Evolutionary conservation across 495 filamentous ascomycete species (phyloP), one percentile per base, ranked within the genome.

Genomic region (Penicillium arizonense): DNA sequence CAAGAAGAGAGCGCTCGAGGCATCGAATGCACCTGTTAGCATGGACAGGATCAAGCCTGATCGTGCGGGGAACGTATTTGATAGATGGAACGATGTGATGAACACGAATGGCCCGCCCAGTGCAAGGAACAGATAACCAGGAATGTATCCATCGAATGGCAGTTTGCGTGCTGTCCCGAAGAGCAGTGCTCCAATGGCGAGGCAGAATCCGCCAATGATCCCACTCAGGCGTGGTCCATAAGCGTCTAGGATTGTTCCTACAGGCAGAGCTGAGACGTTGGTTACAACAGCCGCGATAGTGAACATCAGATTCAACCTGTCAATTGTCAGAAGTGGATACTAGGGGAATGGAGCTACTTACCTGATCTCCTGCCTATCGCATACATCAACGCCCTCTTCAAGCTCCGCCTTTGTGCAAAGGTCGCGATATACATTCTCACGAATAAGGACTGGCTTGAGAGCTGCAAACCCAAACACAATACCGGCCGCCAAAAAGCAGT

Each of bases 81-180:
- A 91, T n/a, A 96, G 79, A 56, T 96, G 92, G 72, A 96, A 96
- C 3, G 86, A 90, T 12, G 88, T 84, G 52, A 96, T 96, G 73
- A 93, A 96, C 23, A 91, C 82, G 61, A 96, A 96, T 23, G 91
- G 90, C 0, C 91, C 91, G 23, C 90, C 92, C 10, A 96, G 72
- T 0, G 91, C 88, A 4, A 96, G 76, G 47, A 92, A 83, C 7
- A 94, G 74, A 63, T 96, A 96, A 12, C 88, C 89, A 9, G 82
- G 77, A 6, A 91, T 83, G 64, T 91, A 90, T 5, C 75, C 87
- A 68, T 94, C 89, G 45, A 87, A 82, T 7, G 86, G 66, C 5
- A 84, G 64, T 30, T 79, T 62, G 28, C 62, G 56, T 23, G 88
- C 89, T 51, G 89, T 86, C 3, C 84, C 86, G 68, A 96, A 86